These are phyloP conservation scores for Apiospora aurea DNA, from an alignment of 2,329 filamentous ascomycete genomes.

Conservation along the genomic window DNA sequence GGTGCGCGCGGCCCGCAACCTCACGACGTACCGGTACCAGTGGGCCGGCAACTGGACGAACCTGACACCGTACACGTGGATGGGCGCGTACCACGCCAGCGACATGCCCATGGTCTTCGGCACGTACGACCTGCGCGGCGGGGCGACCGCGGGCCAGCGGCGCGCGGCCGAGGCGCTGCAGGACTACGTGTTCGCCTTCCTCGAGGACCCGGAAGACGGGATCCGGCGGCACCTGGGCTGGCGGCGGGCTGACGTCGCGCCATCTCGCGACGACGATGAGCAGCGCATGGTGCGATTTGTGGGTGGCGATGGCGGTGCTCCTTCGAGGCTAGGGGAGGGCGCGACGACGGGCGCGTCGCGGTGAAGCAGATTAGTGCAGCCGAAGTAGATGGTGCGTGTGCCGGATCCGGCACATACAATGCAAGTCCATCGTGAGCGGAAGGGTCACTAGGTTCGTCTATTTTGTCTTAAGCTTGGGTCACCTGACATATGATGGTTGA, in stretches of 20 bases:
- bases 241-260: neutral
- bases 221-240: slow-evolving; percentile 30
- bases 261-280: neutral
- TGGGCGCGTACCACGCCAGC: slow-evolving; percentile 50
- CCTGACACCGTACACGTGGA: slow-evolving; percentile 46
- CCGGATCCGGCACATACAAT: slow-evolving; percentile 1
- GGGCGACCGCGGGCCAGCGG: slow-evolving; percentile 34
- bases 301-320: slow-evolving; percentile 32
- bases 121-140: slow-evolving; percentile 40
- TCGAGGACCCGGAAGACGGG: slow-evolving; percentile 33
- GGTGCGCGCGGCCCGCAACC: slow-evolving; percentile 33
- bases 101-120: slow-evolving; percentile 49
- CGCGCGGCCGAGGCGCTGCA: slow-evolving; percentile 38
- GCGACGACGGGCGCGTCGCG: slow-evolving; percentile 34
- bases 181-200: slow-evolving; percentile 38
- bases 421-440: neutral
- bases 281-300: slow-evolving; percentile 23
- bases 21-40: slow-evolving; percentile 41
- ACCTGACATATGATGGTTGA: neutral
- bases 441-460: neutral
- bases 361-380: slow-evolving; percentile 35
- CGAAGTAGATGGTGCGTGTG: slow-evolving; percentile 38
- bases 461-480: neutral
- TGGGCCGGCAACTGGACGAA: slow-evolving; percentile 51
- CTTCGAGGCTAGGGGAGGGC: slow-evolving; percentile 26